Conservation (phyloP, 1,139 yeast species). For the Hansenula sp. region DNA sequence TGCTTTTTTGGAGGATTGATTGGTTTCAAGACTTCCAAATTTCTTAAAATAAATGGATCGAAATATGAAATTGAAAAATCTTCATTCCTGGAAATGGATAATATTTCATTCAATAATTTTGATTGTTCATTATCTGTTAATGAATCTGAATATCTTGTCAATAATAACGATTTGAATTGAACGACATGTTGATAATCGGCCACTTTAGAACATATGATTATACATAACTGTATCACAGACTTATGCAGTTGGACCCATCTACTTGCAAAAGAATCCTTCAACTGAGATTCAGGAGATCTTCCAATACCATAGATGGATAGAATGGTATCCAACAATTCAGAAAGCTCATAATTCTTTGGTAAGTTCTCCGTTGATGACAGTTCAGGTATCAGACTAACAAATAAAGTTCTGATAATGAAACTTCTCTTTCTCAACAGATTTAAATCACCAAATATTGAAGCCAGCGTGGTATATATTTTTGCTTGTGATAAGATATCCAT, state of each 20-base stretch:
- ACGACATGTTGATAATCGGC: conserved; percentile 45
- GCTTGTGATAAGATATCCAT: conserved; percentile 53
- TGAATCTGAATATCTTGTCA: conserved; percentile 53
- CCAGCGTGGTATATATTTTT: conserved; percentile 61
- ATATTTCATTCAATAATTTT: conserved; percentile 23
- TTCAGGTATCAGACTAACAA: conserved; percentile 48
- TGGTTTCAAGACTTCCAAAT: conserved; percentile 33
- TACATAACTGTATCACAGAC: conserved; percentile 51
- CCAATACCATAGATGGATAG: conserved; percentile 40
- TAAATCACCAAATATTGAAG: conserved; percentile 59
- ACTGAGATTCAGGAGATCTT: conserved; percentile 22
- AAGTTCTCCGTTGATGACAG: conserved; percentile 16
- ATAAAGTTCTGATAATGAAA: conserved; percentile 59
- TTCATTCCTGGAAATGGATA: conserved; percentile 20
- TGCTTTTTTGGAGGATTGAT: conserved; percentile 20
- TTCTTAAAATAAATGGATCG: conserved; percentile 68
- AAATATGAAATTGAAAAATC: conserved; percentile 42
- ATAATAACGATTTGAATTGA: conserved; percentile 45
- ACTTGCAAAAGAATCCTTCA: conserved; percentile 21
- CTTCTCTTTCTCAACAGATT: conserved; percentile 66
- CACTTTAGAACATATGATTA: conserved; percentile 48
- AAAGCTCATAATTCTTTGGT: conserved; percentile 21
- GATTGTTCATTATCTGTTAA: conserved; percentile 47
- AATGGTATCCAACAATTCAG: conserved; percentile 37
- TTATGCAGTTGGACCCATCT: conserved; percentile 61